Base-by-base conservation (phyloP, 306 rosid genomes). In the Hylodesmum podocarpum region DNA sequence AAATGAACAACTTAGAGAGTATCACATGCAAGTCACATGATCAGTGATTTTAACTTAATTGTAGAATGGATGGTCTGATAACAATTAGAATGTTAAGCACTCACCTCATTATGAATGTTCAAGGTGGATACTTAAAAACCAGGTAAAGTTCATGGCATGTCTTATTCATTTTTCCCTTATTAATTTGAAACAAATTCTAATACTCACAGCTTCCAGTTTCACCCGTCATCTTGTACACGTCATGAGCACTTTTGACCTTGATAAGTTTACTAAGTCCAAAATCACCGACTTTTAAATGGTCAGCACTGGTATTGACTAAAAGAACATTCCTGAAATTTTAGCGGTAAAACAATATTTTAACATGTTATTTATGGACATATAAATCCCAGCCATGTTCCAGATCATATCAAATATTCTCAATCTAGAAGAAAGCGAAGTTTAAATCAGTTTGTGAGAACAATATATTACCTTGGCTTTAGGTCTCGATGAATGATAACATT, bases 201-300 rank as follows among this genome's bases (percentile, higher is more conserved):
- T 64, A 89, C 98, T 88, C 81, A 93, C 98, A 93, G 69, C 96
- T 93, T 85, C 98, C 98, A 64, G 98, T 93, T 87, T 93, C 98
- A 31, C 98, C 98, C 27, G 98, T 93, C 98, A 93, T 89, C 86
- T 88, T 93, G 91, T 93, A 93, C 21, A 93, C 93, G 72, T 93
- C 98, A 40, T 86, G 97, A 43, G 90, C 77, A 81, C 86, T 84
- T 85, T 91, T 86, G 77, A 86, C 98, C 85, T 89, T 93, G 72
- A 93, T 91, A 82, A 93, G 98, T 85, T 89, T 93, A 85, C 98
- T 93, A 62, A 93, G 86, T 75, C 98, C 98, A 80, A 93, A 93
- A 83, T 93, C 98, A 53, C 97, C 96, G 64, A 91, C 97, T 82
- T 93, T 93, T 77, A 93, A 83, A 83, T 93, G 97, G 85, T 91